Evolutionary conservation across 176 grass and related monocot species (phyloP).

Genomic region (Juncus inflexus): DNA sequence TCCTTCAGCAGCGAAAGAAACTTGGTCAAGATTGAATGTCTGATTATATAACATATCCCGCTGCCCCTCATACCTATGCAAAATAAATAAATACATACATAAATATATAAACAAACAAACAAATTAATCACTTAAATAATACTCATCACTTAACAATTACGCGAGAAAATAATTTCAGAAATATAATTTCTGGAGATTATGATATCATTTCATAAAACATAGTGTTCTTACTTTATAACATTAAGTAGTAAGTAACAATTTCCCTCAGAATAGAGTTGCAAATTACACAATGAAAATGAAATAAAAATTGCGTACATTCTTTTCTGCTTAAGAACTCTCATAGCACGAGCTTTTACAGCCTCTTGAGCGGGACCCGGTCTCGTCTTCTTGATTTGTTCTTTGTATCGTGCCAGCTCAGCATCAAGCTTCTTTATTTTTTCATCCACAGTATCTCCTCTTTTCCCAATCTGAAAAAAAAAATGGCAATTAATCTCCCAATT

Average conservation of each 20-base stretch:
- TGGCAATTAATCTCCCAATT: too few species aligned
- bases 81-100: background rate
- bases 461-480: constrained; percentile 50
- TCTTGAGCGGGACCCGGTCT: constrained; percentile 90
- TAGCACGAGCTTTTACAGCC: constrained; percentile 82
- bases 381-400: constrained; percentile 81
- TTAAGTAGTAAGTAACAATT: background rate
- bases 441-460: constrained; percentile 84
- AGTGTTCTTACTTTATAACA: background rate
- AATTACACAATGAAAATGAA: background rate
- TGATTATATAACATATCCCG: constrained; percentile 96
- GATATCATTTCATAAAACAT: background rate
- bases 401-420: constrained; percentile 69
- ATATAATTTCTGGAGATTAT: background rate
- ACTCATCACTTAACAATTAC: background rate
- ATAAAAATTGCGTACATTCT: constrained; percentile 44
- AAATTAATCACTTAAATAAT: background rate
- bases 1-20: constrained; percentile 78
- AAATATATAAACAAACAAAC: too few species aligned
- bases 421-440: constrained; percentile 96
- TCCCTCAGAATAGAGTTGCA: background rate
- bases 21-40: constrained; percentile 94
- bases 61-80: constrained; percentile 80
- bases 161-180: too few species aligned
- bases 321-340: constrained; percentile 89